Evolutionary conservation across 1,139 yeast species (phyloP).

Genomic region (Nadsonia starkeyi-henricii): DNA sequence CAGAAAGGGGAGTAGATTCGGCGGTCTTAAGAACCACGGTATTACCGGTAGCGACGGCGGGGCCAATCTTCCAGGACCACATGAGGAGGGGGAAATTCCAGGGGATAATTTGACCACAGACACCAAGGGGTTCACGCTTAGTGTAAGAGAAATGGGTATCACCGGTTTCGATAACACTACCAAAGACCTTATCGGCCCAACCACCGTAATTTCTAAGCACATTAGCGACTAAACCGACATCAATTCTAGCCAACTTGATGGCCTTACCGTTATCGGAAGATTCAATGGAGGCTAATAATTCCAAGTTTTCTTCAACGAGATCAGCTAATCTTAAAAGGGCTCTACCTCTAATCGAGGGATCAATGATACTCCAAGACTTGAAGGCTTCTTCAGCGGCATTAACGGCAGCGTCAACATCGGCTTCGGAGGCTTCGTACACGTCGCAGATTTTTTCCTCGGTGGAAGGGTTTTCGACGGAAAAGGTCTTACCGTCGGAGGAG

Average conservation of each 20-base stretch:
- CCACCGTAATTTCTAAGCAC: constrained; percentile 66
- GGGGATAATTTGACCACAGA: constrained; percentile 74
- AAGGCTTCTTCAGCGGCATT: constrained; percentile 43
- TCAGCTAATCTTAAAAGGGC: constrained; percentile 54
- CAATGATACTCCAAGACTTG: constrained; percentile 32
- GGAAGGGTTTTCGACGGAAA: constrained; percentile 40
- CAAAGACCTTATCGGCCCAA: constrained; percentile 61
- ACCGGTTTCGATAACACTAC: constrained; percentile 56
- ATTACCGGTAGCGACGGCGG: constrained; percentile 70
- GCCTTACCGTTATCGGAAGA: constrained; percentile 77
- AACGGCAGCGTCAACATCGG: constrained; percentile 47
- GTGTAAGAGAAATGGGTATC: constrained; percentile 45
- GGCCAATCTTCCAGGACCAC: constrained; percentile 75
- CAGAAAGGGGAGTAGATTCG: constrained; percentile 67
- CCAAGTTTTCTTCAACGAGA: constrained; percentile 44
- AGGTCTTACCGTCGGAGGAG: constrained; percentile 36
- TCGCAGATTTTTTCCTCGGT: constrained; percentile 43
- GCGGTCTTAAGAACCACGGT: constrained; percentile 65
- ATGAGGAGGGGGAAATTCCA: constrained; percentile 84
- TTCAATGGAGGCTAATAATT: constrained; percentile 54
- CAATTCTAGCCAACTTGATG: constrained; percentile 39
- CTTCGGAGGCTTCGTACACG: constrained; percentile 40
- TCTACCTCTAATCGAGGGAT: constrained; percentile 42
- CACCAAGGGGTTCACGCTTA: constrained; percentile 59
- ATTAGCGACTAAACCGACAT: constrained; percentile 41